Evolutionary conservation across 2,329 filamentous ascomycete species (phyloP), one percentile per base, ranked within the genome.

Genomic region (Clonostachys rosea): DNA sequence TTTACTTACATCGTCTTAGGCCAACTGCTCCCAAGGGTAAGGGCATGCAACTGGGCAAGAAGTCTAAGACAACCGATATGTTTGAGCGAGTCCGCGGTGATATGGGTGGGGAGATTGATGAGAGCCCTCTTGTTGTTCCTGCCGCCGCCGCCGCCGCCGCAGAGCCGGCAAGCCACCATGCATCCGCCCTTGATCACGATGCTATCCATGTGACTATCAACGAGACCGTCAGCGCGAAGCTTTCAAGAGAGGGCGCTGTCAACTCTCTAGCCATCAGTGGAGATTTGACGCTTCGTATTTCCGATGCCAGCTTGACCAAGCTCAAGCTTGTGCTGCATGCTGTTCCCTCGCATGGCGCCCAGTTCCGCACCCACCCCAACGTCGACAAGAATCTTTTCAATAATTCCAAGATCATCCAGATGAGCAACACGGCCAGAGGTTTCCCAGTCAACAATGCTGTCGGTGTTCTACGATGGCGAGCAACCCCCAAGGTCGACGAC

Each of bases 21-120:
- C 72, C 78, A 44, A 64, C 81, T 60, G 81, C 88, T 44, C 81
- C 86, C 50, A 90, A 95, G 71, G 91, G 90, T 59, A 99, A 99
- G 76, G 94, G 94, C 56, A 99, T 99, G 95, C 92, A 97, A 69
- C 77, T 99, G 48, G 94, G 94, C 69, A 97, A 97, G 77, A 99
- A 99, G 74, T 95, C 89, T 50, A 97, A 97, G 76, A 91, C 89
- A 18, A 95, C 88, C 33, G 92, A 95, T 66, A 96, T 97, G 78
- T 97, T 95, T 65, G 92, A 97, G 69, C 88, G 91, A 60, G 91
- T 99, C 34, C 86, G 91, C 55, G 89, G 89, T 50, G 92, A 97
- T 54, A 78, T 97, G 63, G 91, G 91, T n/a, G 79, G 86, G 36
- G 90, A 95, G 61, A 83, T 83, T 36, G 91, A 96, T 63, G 85